Conservation (phyloP, 495 filamentous ascomycete genomes). For the Trichoderma parareesei region DNA sequence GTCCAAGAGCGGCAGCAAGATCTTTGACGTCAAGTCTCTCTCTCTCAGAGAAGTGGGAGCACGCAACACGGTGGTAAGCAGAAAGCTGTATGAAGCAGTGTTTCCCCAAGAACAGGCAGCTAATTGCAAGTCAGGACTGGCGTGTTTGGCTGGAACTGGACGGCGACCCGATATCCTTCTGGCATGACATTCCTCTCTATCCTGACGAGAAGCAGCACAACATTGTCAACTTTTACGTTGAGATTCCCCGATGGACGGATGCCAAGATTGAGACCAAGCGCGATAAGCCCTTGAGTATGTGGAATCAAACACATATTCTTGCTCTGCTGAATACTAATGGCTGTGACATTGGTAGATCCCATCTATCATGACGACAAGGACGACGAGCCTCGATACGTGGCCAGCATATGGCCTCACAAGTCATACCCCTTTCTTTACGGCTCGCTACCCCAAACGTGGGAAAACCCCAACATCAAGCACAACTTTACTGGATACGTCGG, state of each 20-base stretch:
- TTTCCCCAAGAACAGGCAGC: neutral
- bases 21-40: neutral
- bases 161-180: constrained; percentile 20
- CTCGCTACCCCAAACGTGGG: constrained; percentile 13
- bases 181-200: constrained; percentile 25
- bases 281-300: constrained; percentile 4
- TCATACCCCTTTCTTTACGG: constrained; percentile 13
- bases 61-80: constrained; percentile 8
- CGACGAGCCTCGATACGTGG: constrained; percentile 11
- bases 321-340: neutral
- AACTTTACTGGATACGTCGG: constrained; percentile 12
- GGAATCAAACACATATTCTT: neutral
- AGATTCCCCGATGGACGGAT: constrained; percentile 8
- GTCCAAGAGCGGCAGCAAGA: neutral
- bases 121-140: constrained; percentile 14
- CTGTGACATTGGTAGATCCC: neutral
- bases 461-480: constrained; percentile 11
- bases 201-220: constrained; percentile 14
- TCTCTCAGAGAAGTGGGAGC: constrained; percentile 6
- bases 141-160: constrained; percentile 21
- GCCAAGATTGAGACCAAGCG: constrained; percentile 13
- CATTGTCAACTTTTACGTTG: neutral
- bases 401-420: constrained; percentile 13
- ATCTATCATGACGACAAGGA: constrained; percentile 13
- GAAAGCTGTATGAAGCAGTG: neutral